Conservation (phyloP, 163 green algal genomes). For the Volvox carteri region DNA sequence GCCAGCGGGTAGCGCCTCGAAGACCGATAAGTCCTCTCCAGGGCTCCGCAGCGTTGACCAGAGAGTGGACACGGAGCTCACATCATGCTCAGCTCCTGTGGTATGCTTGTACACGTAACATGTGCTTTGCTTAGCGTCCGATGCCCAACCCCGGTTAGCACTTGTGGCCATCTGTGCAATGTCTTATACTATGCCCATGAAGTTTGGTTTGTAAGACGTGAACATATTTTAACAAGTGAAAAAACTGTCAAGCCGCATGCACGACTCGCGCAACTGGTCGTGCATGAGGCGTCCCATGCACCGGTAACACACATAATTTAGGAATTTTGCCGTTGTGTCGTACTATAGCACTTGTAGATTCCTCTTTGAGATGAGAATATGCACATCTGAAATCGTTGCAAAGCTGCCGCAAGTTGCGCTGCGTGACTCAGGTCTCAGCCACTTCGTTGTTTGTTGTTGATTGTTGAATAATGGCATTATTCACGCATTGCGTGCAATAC, state of each 20-base stretch:
- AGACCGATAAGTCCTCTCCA: constrained; percentile 17
- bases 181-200: constrained; percentile 27
- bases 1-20: constrained; percentile 9
- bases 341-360: no score
- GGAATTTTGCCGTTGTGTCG: no score
- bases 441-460: no score
- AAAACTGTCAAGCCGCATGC: constrained; percentile 3
- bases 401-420: no score
- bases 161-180: constrained; percentile 2
- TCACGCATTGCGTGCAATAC: no score
- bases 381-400: no score
- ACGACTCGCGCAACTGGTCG: background rate
- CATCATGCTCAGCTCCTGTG: constrained; percentile 10
- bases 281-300: background rate
- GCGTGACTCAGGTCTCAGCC: no score
- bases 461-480: no score
- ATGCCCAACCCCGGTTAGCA: constrained; percentile 13
- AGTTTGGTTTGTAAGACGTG: constrained; percentile 21
- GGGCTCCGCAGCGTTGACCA: constrained; percentile 13
- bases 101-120: constrained; percentile 23
- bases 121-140: constrained; percentile 9
- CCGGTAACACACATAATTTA: background rate
- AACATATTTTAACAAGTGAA: background rate
- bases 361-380: no score
- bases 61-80: constrained; percentile 14